Evolutionary conservation across 352 stramenopile genomes (phyloP), one percentile per base, ranked within the genome.

Genomic region (Thalassiosira pacifica): DNA sequence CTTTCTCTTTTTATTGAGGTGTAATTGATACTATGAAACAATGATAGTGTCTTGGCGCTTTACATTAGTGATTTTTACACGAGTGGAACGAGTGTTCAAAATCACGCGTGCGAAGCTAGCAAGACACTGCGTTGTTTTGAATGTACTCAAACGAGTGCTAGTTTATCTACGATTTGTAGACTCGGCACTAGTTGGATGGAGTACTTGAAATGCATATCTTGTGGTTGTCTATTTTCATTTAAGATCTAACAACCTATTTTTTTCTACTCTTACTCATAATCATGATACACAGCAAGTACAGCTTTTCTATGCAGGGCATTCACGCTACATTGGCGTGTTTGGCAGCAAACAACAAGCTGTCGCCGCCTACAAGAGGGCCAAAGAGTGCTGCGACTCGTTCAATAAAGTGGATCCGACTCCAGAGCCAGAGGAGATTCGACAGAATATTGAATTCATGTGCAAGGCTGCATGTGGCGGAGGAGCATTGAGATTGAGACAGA

Each of bases 241-340:
- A 37, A 29, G 4, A 19, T 5, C n/a, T 59, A 55, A 29, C 9
- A 32, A 59, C 32, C 16, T 63, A 74, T 64, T 60, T 52, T 16
- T 22, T 64, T 52, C 65, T 24, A 70, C 42, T 40, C 45, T 72
- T 40, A 24, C 1, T 52, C 76, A 63, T 69, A 18, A 42, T 19
- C 40, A 18, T 27, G 27, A 67, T 73, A 34, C 32, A 79, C 66
- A 89, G 83, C 92, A 95, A 93, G 92, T 91, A 13, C 92, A 95
- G 70, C 52, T 94, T 2, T 95, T 94, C 59, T 95, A 93, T 82
- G 83, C 86, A 32, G 92, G 92, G 19, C 94, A 94, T 66, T 94
- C 89, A 42, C 74, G 92, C 53, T 95, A 95, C 63, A 94, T 95
- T 83, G 92, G 92, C 26, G 92, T 95, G 9, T 95, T 94, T 77